Conservation (phyloP, 2,329 filamentous ascomycete species). For the Clonostachys chloroleuca region DNA sequence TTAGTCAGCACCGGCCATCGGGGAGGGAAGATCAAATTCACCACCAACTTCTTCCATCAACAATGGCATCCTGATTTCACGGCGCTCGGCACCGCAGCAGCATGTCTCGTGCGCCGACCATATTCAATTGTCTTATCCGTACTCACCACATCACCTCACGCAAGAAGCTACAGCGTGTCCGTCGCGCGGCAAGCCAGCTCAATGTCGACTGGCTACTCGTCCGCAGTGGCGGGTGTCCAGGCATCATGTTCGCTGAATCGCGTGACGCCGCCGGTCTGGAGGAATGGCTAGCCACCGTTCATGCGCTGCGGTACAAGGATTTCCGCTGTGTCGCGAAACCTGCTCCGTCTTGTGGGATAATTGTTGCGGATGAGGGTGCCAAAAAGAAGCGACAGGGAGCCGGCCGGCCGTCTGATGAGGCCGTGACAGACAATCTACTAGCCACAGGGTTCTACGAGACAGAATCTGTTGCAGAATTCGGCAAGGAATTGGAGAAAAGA, state of each 20-base stretch:
- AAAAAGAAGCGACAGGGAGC: background rate
- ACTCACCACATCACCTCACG: conserved; percentile 80
- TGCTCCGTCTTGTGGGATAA: conserved; percentile 13
- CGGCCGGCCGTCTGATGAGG: background rate
- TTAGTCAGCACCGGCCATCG: no score
- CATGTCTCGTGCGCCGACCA: background rate
- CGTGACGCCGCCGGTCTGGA: conserved; percentile 44
- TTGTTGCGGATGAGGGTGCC: background rate
- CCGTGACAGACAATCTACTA: background rate
- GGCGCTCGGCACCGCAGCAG: background rate
- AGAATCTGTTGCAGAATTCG: conserved; percentile 61
- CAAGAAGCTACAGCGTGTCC: conserved; percentile 61
- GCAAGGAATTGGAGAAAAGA: conserved; percentile 51
- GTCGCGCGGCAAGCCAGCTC: conserved; percentile 55
- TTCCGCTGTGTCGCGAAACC: conserved; percentile 60
- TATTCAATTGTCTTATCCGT: conserved; percentile 59
- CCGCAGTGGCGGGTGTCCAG: conserved; percentile 63
- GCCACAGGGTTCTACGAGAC: conserved; percentile 46
- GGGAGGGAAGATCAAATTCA: no score
- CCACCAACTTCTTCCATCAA: no score
- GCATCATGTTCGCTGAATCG: conserved; percentile 75
- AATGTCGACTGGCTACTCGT: conserved; percentile 58
- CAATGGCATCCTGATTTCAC: no score
- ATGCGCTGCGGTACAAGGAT: conserved; percentile 67
- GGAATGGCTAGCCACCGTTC: conserved; percentile 61